Conservation (phyloP, 2,329 filamentous ascomycete genomes). For the Penicillium sclerotiorum region DNA sequence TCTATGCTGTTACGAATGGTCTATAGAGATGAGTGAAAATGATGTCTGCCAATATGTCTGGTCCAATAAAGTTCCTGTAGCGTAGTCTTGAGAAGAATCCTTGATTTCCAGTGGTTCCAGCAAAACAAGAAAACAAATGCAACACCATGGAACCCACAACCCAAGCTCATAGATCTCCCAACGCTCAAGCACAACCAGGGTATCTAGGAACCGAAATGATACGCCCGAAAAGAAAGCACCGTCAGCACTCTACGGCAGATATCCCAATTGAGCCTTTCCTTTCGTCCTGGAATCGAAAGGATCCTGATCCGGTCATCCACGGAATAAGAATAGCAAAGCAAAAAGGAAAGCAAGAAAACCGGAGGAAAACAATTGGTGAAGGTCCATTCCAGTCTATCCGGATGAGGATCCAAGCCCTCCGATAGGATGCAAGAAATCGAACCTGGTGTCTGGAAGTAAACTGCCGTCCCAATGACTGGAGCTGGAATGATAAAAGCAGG, state of each 20-base stretch:
- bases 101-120: not conserved
- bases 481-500: not conserved
- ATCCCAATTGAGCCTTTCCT: not conserved
- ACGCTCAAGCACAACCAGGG: not conserved
- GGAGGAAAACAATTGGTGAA: no score
- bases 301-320: not conserved
- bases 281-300: not conserved
- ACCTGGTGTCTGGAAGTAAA: not conserved
- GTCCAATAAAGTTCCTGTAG: not conserved
- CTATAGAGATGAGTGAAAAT: slow-evolving; percentile 44
- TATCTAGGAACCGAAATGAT: not conserved
- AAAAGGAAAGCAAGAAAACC: no score
- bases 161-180: no score
- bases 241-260: not conserved
- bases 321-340: not conserved
- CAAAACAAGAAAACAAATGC: not conserved
- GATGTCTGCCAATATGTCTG: slow-evolving; percentile 24
- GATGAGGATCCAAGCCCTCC: no score
- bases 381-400: not conserved
- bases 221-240: not conserved
- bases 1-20: slow-evolving; percentile 45
- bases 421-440: no score
- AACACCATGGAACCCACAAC: no score
- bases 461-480: not conserved
- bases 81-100: not conserved